phyloP scores from a whole-genome alignment of 441 rosid species.

The Rhodomyrtus psidioides region DNA sequence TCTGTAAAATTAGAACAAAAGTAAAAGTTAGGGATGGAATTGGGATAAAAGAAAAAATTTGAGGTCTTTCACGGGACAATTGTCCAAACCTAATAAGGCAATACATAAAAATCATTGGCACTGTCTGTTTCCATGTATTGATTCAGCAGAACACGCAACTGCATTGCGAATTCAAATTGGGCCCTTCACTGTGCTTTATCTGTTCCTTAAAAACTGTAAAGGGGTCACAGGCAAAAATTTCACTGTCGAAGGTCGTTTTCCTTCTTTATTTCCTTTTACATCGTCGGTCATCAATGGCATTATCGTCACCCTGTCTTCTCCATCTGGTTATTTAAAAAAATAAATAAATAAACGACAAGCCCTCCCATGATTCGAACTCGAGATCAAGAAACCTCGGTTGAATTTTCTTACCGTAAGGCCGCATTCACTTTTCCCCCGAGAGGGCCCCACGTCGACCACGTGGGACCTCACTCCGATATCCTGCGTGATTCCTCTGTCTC shows the following conservation, averaged over 20 bases:
- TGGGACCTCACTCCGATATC: background rate
- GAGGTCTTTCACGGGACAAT: too few species aligned
- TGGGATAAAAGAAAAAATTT: too few species aligned
- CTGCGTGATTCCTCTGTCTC: background rate
- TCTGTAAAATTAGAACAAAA: too few species aligned
- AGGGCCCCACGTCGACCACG: background rate
- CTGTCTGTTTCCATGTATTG: background rate
- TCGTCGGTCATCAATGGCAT: background rate
- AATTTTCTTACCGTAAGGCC: background rate
- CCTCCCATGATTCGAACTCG: background rate
- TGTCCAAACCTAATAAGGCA: background rate
- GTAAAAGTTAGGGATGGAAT: too few species aligned
- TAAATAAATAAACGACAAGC: background rate
- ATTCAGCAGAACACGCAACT: background rate
- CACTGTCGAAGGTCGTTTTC: background rate
- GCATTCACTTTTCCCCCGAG: background rate
- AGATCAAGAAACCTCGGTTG: background rate
- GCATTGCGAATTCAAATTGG: background rate
- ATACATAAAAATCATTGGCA: background rate
- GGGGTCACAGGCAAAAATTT: background rate
- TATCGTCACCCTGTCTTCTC: background rate
- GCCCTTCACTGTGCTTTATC: background rate
- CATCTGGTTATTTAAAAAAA: background rate
- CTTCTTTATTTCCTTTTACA: background rate
- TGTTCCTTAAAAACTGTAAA: background rate